phyloP scores from a whole-genome alignment of 164 flowering plant species.

The Stephania japonica region DNA sequence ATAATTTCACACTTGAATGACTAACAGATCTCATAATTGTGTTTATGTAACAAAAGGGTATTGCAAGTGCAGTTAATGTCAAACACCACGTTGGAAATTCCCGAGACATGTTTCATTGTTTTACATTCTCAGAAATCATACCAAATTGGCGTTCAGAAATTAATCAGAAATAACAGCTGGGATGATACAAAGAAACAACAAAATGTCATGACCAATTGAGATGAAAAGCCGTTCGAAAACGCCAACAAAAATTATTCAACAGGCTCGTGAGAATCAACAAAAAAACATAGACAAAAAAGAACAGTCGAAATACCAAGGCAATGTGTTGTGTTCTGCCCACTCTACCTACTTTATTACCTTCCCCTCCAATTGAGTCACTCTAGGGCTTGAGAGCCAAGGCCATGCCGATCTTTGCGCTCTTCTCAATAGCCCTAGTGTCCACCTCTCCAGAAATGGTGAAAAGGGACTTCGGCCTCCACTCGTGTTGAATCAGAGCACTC shows the following conservation, averaged over 20 bases:
- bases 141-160: too few species aligned
- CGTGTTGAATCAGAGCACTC: conserved; percentile 52
- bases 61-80: too few species aligned
- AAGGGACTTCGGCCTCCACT: conserved; percentile 57
- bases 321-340: not conserved
- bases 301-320: not conserved
- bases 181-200: not conserved
- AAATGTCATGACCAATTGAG: not conserved
- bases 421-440: conserved; percentile 49
- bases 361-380: not conserved
- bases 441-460: conserved; percentile 60
- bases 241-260: conserved; percentile 7
- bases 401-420: conserved; percentile 53
- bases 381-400: conserved; percentile 54
- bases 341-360: conserved; percentile 9
- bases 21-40: too few species aligned
- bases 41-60: too few species aligned
- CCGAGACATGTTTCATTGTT: too few species aligned
- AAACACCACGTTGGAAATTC: too few species aligned
- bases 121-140: too few species aligned
- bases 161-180: not conserved
- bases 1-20: too few species aligned
- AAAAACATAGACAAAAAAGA: not conserved
- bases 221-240: not conserved
- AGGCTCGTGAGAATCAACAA: not conserved